Base-by-base conservation (phyloP, 1,139 yeast species). In the Taiozyma onychis region DNA sequence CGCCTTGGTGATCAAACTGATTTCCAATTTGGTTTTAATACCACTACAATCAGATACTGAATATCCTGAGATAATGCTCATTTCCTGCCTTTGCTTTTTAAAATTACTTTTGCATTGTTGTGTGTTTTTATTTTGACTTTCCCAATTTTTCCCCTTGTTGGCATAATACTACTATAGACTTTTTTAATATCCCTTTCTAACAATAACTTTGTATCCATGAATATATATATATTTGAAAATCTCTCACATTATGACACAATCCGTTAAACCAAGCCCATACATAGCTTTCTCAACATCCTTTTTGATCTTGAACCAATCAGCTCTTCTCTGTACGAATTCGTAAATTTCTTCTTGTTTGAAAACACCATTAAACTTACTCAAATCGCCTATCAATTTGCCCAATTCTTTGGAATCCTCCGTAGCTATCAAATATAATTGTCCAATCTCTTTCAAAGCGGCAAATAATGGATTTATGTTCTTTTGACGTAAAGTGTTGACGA, bases 281-380 rank as follows among this genome's bases (percentile, higher is more conserved):
- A 93, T 88, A n/a, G 88, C 93, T 64, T 85, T 88, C 65, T 93
- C 98, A 6, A 93, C 98, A 52, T 87, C 89, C 54, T 76, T 75
- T 57, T 80, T 82, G 42, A 93, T 88, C 44, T 73, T 64, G 0
- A 78, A 68, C 99, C 99, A 93, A 64, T 93, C 99, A 45, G 83
- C 78, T 51, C 99, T 74, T 54, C 96, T 74, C 60, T 88, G 93
- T 4, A 90, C 96, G 70, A 91, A 88, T 62, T 90, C 97, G 62
- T 88, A 87, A 28, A 93, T 85, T 60, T 93, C 99, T 60, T 93
- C 99, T 47, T 95, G 96, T 41, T 85, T 81, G 64, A 93, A 85
- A 7, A 91, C 82, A 2, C 98, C 97, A 57, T 90, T 86, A 66
- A 90, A 93, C 60, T 93, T 80, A 48, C 88, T 82, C 59, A 89